Evolutionary conservation across 202 grass and related monocot species (phyloP).

Genomic region (Elaeis oleifera): DNA sequence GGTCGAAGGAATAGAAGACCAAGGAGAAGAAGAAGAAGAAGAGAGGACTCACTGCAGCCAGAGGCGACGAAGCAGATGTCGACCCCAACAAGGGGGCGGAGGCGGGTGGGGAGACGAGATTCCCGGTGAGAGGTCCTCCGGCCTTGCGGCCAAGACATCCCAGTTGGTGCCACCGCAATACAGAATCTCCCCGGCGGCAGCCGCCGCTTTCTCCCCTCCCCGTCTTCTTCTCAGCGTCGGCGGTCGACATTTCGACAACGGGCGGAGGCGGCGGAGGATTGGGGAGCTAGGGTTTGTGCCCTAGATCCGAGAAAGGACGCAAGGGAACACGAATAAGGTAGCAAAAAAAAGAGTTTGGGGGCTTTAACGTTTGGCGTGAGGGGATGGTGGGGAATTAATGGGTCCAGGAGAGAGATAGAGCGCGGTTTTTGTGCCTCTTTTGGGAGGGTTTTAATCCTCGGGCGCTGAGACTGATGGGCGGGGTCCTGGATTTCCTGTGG

Average conservation of each 20-base stretch:
- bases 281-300: conserved; percentile 23
- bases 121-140: conserved; percentile 24
- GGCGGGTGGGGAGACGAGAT: conserved; percentile 69
- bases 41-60: conserved; percentile 58
- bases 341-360: not conserved
- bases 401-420: too few species aligned
- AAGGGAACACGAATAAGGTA: not conserved
- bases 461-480: too few species aligned
- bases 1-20: too few species aligned
- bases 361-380: too few species aligned
- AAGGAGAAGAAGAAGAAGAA: not conserved
- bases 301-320: conserved; percentile 40
- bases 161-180: conserved; percentile 82
- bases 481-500: too few species aligned
- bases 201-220: conserved; percentile 4
- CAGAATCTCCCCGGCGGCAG: conserved; percentile 53
- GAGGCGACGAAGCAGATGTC: conserved; percentile 85
- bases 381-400: too few species aligned
- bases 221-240: conserved; percentile 34
- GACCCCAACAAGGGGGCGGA: conserved; percentile 68
- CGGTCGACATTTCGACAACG: conserved; percentile 26
- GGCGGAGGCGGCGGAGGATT: conserved; percentile 7
- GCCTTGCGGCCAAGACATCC: conserved; percentile 55
- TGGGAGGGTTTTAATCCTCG: too few species aligned
- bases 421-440: too few species aligned